phyloP scores from a whole-genome alignment of 106 monocot species.

The Dendrobium nobile region DNA sequence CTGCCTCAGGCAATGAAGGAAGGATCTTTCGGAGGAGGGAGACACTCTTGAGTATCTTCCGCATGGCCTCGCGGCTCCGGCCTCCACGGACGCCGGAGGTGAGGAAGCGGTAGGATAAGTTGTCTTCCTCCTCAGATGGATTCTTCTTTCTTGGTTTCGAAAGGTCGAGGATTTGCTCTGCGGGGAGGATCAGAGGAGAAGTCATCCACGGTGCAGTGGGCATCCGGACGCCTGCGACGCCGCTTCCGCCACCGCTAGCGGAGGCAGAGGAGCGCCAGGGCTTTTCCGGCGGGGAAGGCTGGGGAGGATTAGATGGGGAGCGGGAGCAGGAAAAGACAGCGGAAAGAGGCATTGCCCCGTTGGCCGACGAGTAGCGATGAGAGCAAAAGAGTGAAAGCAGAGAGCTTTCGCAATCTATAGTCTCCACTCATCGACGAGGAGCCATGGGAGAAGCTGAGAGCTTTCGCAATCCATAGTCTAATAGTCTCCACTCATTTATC shows the following conservation, averaged over 20 bases:
- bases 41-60: slow-evolving; percentile 43
- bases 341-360: neutral
- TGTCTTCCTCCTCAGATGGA: neutral
- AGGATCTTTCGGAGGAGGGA: slow-evolving; percentile 27
- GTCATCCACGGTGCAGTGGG: slow-evolving; percentile 82
- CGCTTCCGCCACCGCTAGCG: neutral
- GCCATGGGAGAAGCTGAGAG: no score
- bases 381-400: no score
- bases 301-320: neutral
- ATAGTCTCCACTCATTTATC: no score
- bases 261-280: slow-evolving; percentile 17
- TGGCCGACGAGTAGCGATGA: neutral
- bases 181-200: slow-evolving; percentile 34
- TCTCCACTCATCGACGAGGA: no score
- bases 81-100: slow-evolving; percentile 49
- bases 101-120: slow-evolving; percentile 17
- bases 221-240: slow-evolving; percentile 19
- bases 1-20: neutral
- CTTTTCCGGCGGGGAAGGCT: neutral
- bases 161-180: slow-evolving; percentile 28
- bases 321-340: slow-evolving; percentile 5
- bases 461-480: no score
- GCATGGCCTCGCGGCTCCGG: slow-evolving; percentile 46
- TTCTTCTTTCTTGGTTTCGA: slow-evolving; percentile 14
- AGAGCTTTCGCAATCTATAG: neutral